phyloP scores from a whole-genome alignment of 805 yeast genomes.

The Isabelozyma heimii region DNA sequence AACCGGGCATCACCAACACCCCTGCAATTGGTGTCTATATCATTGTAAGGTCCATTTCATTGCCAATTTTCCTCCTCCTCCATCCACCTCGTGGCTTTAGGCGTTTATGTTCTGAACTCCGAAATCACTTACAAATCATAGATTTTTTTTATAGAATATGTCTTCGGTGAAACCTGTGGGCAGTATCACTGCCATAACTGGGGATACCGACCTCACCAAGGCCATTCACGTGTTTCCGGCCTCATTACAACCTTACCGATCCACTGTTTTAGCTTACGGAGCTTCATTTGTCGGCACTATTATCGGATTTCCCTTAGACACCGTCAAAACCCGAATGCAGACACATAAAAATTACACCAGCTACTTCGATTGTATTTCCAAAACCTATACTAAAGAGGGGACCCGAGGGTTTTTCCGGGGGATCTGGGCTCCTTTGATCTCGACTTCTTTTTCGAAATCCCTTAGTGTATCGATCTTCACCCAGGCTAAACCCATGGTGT shows the following conservation, averaged over 20 bases:
- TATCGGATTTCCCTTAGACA: slow-evolving; percentile 82
- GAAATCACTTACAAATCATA: background rate
- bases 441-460: slow-evolving; percentile 64
- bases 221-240: slow-evolving; percentile 52
- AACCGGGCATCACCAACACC: no score
- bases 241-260: slow-evolving; percentile 48
- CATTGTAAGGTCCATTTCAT: no score
- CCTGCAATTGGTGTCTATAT: no score
- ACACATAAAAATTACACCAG: slow-evolving; percentile 60
- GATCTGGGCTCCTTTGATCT: slow-evolving; percentile 66
- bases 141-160: background rate
- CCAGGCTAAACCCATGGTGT: slow-evolving; percentile 42
- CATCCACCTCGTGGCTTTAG: background rate
- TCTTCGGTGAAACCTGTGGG: slow-evolving; percentile 4
- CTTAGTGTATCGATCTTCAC: slow-evolving; percentile 66
- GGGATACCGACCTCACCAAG: slow-evolving; percentile 42
- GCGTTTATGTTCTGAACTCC: background rate
- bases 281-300: slow-evolving; percentile 63
- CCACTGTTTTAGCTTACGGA: slow-evolving; percentile 60
- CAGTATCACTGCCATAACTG: slow-evolving; percentile 59
- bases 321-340: slow-evolving; percentile 85
- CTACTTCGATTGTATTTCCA: slow-evolving; percentile 53
- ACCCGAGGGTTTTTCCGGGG: slow-evolving; percentile 72
- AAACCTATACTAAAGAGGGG: slow-evolving; percentile 63
- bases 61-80: background rate